Evolutionary conservation across 1,284 basidiomycete genomes (phyloP), one percentile per base, ranked within the genome.

Genomic region (Leccinum pachyderme): DNA sequence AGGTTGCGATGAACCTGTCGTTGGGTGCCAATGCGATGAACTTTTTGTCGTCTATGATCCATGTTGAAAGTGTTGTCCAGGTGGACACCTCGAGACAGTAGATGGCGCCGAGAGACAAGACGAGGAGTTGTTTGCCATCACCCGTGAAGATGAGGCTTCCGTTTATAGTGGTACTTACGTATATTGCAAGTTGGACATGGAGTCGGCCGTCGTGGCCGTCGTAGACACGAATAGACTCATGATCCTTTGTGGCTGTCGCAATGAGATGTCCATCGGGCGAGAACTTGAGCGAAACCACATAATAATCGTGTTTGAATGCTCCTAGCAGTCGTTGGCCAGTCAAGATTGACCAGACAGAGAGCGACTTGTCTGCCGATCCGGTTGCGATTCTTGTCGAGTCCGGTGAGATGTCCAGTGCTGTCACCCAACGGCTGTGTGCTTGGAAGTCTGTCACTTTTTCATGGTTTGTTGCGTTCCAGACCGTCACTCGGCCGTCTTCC

Each of bases 81-180:
- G 37, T 18, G 9, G n/a, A 39, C 9, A 39, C 37, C 9, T 39
- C 37, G 37, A 39, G 37, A 39, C 37, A 18, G 37, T 39, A n/a
- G 18, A 39, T 11, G 37, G 18, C 9, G 37, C 1, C 15, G 27
- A 31, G 0, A 39, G 37, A 39, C 9, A 18, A 11, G 9, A 39
- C 18, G 18, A 39, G 18, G 37, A 39, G 37, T 39, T 39, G 37
- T 18, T 39, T 39, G 9, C 37, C 37, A 7, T 39, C 5, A 5
- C 37, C 18, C 2, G 18, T 39, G 18, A n/a, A 39, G 2, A 18
- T 18, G 18, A 39, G 18, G 18, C 18, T 12, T 11, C 5, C 31
- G 31, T 32, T 32, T 12, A 2, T 4, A 4, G 5, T 9, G 0
- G 12, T 0, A 11, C 2, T 12, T 12, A 39, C 18, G 0, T 1